These are phyloP conservation scores for Kodamaea derodonti DNA, from an alignment of 1,139 yeast genomes.

Conservation along the genomic window DNA sequence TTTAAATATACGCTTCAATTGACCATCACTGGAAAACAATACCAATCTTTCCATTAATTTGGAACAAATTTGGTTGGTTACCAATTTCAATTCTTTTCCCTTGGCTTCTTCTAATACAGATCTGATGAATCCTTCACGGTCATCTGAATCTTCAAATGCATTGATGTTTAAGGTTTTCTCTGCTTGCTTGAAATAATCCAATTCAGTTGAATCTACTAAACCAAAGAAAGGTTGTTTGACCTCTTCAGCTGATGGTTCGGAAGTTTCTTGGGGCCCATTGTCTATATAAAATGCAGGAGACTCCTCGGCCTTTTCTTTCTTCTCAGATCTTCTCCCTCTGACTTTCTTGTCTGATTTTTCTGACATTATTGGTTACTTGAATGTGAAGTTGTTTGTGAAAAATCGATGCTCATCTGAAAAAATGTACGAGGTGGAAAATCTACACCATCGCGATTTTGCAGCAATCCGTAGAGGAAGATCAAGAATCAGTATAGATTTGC, in stretches of 20 bases:
- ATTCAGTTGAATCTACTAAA: constrained; percentile 74
- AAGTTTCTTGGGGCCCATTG: constrained; percentile 1
- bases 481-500: too few relatives aligned
- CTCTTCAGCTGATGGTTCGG: constrained; percentile 8
- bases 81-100: constrained; percentile 89
- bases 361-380: constrained; percentile 5
- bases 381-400: constrained; percentile 1
- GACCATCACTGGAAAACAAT: constrained; percentile 60
- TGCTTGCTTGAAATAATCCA: constrained; percentile 89
- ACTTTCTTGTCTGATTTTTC: constrained; percentile 24
- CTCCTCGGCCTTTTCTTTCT: constrained; percentile 27
- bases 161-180: constrained; percentile 81
- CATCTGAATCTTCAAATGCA: constrained; percentile 74
- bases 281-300: constrained; percentile 2
- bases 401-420: constrained; percentile 2
- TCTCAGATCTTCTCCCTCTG: constrained; percentile 69
- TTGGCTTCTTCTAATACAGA: constrained; percentile 82
- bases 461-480: too few relatives aligned
- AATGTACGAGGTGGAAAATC: neutral
- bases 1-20: constrained; percentile 60
- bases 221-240: constrained; percentile 60
- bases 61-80: constrained; percentile 92
- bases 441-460: too few relatives aligned
- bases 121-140: constrained; percentile 63
- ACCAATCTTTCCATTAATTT: constrained; percentile 85